Evolutionary conservation across 2,329 filamentous ascomycete species (phyloP), one percentile per base, ranked within the genome.

Genomic region (Fusarium poae): DNA sequence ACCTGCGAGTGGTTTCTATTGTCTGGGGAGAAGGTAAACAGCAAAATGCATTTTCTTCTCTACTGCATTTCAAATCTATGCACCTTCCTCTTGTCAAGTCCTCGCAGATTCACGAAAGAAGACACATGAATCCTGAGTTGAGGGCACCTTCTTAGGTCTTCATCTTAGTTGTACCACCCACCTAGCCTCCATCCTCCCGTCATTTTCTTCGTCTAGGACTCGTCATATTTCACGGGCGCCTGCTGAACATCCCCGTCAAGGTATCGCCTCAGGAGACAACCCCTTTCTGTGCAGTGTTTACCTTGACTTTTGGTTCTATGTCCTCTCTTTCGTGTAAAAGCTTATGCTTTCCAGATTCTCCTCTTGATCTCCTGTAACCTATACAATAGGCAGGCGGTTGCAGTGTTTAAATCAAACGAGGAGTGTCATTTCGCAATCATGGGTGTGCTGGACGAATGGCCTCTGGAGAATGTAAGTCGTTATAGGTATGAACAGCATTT

Each of bases 371-470:
- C 30, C 21, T 25, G 2, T 13, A 42, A 20, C n/a, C 27, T 18
- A 13, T 11, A 34, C 12, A 6, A 29, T 13, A 32, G 18, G 18
- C 9, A 27, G 29, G n/a, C 18, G 30, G 6, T 15, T 20, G 23
- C 29, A 23, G 45, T 48, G 16, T 32, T 11, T 20, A 12, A 11
- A 12, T 10, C 23, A 42, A 25, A 21, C 39, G 18, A 25, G 6
- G 21, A 20, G 20, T 35, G 9, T 16, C 23, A 30, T 50, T 34
- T 20, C 34, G 43, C 34, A 73, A 76, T 70, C 34, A 86, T 86
- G 84, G 76, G 77, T 29, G 71, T 77, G 53, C 78, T 80, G 30
- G 76, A 81, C 54, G 74, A 79, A 75, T 89, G 87, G 87, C 85
- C 86, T 25, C 76, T 83, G 46, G 79, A 79, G 62, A 80, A 82